Percentiles rank a stretch among this genome's conserved stretches.
Conservation (phyloP, 352 stramenopile species). For the Phytopythium aichiense region DNA sequence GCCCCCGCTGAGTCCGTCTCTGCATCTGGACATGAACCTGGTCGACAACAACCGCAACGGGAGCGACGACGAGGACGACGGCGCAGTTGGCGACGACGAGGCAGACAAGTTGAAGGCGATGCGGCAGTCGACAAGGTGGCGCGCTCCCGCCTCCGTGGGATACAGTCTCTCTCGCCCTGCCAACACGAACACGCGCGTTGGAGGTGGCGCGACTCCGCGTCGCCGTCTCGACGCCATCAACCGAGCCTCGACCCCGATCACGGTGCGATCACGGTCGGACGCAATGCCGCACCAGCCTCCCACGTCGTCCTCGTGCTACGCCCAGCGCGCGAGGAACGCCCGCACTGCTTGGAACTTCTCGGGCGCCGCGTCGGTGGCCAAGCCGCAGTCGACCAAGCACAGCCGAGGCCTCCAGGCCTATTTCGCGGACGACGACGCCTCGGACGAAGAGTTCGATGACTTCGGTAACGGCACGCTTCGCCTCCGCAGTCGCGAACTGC, state of each 20-base stretch:
- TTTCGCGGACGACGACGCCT: slow-evolving; percentile 27
- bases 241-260: not conserved
- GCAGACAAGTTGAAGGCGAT: not conserved
- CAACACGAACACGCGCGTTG: not conserved
- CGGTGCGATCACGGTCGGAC: not conserved
- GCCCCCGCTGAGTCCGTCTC: slow-evolving; percentile 10
- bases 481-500: not conserved
- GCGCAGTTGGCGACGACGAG: not conserved
- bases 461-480: slow-evolving; percentile 7
- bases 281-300: not conserved
- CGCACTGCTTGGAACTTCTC: slow-evolving; percentile 7
- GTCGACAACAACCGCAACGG: slow-evolving; percentile 22
- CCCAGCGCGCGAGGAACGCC: not conserved
- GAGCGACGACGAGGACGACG: slow-evolving; percentile 5
- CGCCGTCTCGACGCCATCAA: slow-evolving; percentile 3
- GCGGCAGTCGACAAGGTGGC: not conserved
- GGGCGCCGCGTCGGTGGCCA: slow-evolving; percentile 4
- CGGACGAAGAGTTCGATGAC: slow-evolving; percentile 22
- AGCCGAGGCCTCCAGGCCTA: slow-evolving; percentile 16
- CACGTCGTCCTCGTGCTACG: slow-evolving; percentile 4
- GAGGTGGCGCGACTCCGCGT: not conserved
- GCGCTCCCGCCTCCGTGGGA: slow-evolving; percentile 2
- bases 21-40: slow-evolving; percentile 23
- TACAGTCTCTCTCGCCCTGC: not conserved
- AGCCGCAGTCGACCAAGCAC: slow-evolving; percentile 7